Evolutionary conservation across 192 early-diverging fungal genomes (phyloP).

Genomic region (Chytriomyces sp.): DNA sequence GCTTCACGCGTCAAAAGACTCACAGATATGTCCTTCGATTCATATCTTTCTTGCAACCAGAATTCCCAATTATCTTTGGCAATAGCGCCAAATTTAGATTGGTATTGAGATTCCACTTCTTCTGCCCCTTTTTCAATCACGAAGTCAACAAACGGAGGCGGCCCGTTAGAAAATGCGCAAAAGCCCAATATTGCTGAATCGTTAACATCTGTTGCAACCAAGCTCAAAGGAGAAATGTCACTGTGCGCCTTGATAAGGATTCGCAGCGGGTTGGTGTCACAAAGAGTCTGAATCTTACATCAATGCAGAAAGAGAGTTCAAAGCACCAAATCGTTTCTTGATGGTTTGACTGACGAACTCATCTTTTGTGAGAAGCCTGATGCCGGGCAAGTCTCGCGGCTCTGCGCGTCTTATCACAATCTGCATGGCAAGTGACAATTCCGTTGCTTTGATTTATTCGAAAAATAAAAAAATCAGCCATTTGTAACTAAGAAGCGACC

Average conservation of each 20-base stretch:
- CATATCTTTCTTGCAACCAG: conserved; percentile 42
- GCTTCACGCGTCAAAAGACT: neutral
- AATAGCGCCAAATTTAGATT: conserved; percentile 16
- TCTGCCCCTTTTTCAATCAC: neutral
- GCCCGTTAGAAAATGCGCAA: conserved; percentile 40
- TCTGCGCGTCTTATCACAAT: conserved; percentile 43
- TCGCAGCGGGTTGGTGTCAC: neutral
- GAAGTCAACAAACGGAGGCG: conserved; percentile 37
- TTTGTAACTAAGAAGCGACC: conserved; percentile 26
- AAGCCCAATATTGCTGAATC: conserved; percentile 39
- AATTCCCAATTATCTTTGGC: conserved; percentile 38
- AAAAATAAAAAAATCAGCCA: neutral
- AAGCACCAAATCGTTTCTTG: conserved; percentile 42
- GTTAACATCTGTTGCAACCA: conserved; percentile 38
- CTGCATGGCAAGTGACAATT: neutral
- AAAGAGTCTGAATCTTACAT: conserved; percentile 33
- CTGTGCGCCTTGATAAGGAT: conserved; percentile 15
- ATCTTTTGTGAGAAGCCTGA: conserved; percentile 40
- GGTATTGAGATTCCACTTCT: neutral
- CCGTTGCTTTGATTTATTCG: neutral
- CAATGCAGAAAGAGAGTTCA: conserved; percentile 36
- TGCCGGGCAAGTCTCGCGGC: conserved; percentile 31
- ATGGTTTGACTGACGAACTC: conserved; percentile 20
- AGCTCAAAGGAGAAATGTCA: conserved; percentile 37
- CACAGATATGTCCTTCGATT: conserved; percentile 42